Percentiles rank a stretch among this genome's conserved stretches.
Conservation (phyloP, 83 land plant species). For the Picea abies region DNA sequence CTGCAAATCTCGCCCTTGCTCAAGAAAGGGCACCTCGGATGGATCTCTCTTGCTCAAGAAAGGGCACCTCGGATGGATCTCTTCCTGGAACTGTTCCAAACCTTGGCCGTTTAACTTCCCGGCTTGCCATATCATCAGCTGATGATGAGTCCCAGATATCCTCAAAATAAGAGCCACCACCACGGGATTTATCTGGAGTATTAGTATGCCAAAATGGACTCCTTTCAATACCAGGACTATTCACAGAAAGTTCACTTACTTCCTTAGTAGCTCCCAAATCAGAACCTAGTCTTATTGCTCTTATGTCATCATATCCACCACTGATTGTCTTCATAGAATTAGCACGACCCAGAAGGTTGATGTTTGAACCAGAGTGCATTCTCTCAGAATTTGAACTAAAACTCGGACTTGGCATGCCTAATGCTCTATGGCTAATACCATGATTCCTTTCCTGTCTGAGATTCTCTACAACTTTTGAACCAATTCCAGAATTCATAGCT, state of each 20-base stretch:
- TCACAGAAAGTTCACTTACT: slow-evolving; percentile 21
- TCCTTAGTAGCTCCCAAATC: slow-evolving; percentile 31
- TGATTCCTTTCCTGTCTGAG: slow-evolving; percentile 29
- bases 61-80: no score
- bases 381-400: slow-evolving; percentile 27
- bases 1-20: slow-evolving; percentile 27
- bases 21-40: slow-evolving; percentile 49
- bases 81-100: slow-evolving; percentile 34
- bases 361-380: slow-evolving; percentile 29
- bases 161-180: slow-evolving; percentile 40
- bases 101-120: slow-evolving; percentile 56
- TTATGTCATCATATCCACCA: slow-evolving; percentile 25
- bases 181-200: slow-evolving; percentile 35
- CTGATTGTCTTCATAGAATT: slow-evolving; percentile 17
- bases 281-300: slow-evolving; percentile 26
- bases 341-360: slow-evolving; percentile 20
- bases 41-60: no score
- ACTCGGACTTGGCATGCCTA: slow-evolving; percentile 27
- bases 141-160: slow-evolving; percentile 70
- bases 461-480: slow-evolving; percentile 25
- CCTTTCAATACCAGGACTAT: slow-evolving; percentile 38
- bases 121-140: slow-evolving; percentile 35
- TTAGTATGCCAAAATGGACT: slow-evolving; percentile 28
- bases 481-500: slow-evolving; percentile 23
- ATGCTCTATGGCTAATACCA: slow-evolving; percentile 21